These are phyloP conservation scores for Suhomyces sp. DNA, from an alignment of 805 yeast species.

Conservation along the genomic window DNA sequence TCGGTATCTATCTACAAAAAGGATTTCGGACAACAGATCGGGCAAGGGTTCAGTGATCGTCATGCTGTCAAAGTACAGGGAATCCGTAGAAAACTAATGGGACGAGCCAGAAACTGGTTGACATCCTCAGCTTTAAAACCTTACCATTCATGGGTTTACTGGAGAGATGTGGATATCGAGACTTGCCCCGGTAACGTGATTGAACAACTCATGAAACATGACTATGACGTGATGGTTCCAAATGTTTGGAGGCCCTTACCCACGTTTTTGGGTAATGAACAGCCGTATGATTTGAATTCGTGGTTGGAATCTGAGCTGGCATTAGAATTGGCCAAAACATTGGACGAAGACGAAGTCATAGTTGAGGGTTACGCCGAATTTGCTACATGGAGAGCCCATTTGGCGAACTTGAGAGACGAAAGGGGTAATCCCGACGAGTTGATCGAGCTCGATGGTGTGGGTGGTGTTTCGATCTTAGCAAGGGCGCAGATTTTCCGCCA, in stretches of 20 bases:
- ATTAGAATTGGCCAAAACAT: slow-evolving; percentile 55
- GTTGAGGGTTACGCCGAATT: slow-evolving; percentile 88
- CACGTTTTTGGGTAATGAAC: slow-evolving; percentile 82
- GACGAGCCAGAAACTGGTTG: slow-evolving; percentile 83
- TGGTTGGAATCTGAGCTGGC: slow-evolving; percentile 92
- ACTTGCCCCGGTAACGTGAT: slow-evolving; percentile 76
- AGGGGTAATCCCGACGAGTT: slow-evolving; percentile 60
- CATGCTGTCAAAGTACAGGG: slow-evolving; percentile 87
- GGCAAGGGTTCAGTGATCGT: slow-evolving; percentile 80
- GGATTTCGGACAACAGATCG: slow-evolving; percentile 80
- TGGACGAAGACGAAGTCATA: slow-evolving; percentile 79
- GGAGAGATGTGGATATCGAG: slow-evolving; percentile 88
- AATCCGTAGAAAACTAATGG: slow-evolving; percentile 79
- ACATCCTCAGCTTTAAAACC: slow-evolving; percentile 72
- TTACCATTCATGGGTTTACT: slow-evolving; percentile 86
- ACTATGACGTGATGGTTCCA: slow-evolving; percentile 73
- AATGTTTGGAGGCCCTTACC: slow-evolving; percentile 98
- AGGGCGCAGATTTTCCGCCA: slow-evolving; percentile 70
- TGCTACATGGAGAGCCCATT: slow-evolving; percentile 81
- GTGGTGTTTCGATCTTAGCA: slow-evolving; percentile 80
- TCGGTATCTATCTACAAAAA: slow-evolving; percentile 76
- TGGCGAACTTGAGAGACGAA: slow-evolving; percentile 66
- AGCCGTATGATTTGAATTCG: slow-evolving; percentile 93
- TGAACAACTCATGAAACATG: slow-evolving; percentile 65
- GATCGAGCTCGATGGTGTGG: slow-evolving; percentile 79